A percentile compares a stretch with the other conserved stretches of the same genome.
phyloP scores from a whole-genome alignment of 2,329 filamentous ascomycete genomes.

The Hirsutella minnesotensis region DNA sequence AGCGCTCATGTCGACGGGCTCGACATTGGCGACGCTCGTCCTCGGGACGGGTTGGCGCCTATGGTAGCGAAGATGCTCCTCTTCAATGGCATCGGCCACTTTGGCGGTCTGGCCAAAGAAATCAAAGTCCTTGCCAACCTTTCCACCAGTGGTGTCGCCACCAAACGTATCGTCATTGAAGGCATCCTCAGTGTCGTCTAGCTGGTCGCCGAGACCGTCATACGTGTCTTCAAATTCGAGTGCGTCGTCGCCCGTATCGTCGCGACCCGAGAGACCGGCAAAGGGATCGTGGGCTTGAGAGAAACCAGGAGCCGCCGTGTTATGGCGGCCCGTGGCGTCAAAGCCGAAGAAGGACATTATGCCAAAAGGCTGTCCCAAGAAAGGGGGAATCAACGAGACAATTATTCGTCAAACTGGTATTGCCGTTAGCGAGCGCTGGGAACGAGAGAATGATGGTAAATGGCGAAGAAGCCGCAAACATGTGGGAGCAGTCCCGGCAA shows the following conservation, averaged over 20 bases:
- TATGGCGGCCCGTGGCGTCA: conserved; percentile 53
- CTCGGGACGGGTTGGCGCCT: conserved; percentile 54
- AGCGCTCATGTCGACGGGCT: conserved; percentile 19
- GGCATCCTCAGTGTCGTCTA: conserved; percentile 84
- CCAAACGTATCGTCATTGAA: conserved; percentile 97
- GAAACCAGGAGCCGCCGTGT: conserved; percentile 64
- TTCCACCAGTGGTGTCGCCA: conserved; percentile 25
- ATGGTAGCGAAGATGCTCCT: conserved; percentile 78
- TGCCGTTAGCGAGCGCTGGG: background rate
- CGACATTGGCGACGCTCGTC: conserved; percentile 18
- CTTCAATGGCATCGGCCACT: conserved; percentile 73
- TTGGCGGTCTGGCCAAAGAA: conserved; percentile 90
- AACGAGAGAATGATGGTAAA: background rate
- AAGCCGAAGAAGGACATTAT: conserved; percentile 90
- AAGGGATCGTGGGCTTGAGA: conserved; percentile 78
- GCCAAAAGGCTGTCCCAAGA: background rate
- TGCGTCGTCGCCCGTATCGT: conserved; percentile 45
- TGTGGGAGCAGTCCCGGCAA: no score
- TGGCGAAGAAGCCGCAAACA: no score
- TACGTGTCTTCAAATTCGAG: conserved; percentile 93
- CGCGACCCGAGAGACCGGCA: conserved; percentile 59
- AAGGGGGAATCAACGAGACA: background rate
- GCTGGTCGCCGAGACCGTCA: conserved; percentile 80
- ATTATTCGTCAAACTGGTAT: background rate
- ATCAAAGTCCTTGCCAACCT: conserved; percentile 86